Evolutionary conservation across 169 alveolate genomes (phyloP).

Genomic region (Blepharisma undulans): DNA sequence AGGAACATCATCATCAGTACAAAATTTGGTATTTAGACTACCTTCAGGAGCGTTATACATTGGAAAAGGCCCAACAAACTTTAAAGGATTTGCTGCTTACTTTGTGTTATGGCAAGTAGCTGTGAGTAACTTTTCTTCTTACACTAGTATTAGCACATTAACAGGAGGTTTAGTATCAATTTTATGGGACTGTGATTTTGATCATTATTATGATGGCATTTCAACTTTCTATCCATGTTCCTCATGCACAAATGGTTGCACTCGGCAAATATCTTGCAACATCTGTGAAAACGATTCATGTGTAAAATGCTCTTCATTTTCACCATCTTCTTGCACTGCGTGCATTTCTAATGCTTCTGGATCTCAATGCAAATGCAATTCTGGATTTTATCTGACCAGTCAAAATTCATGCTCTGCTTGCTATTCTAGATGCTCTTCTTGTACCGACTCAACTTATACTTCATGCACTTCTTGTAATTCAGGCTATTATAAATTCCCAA

Average conservation of each 20-base stretch:
- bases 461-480: not conserved
- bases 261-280: not conserved
- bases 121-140: not conserved
- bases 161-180: not conserved
- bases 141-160: not conserved
- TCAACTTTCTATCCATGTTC: not conserved
- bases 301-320: not conserved
- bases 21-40: not conserved
- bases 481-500: not conserved
- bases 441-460: not conserved
- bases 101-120: not conserved
- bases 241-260: not conserved
- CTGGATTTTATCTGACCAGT: not conserved
- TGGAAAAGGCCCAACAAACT: not conserved
- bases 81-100: not conserved
- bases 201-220: not conserved
- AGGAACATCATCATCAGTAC: not conserved
- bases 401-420: not conserved
- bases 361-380: not conserved
- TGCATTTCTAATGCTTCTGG: not conserved
- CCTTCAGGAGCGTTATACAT: not conserved
- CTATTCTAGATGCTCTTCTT: not conserved
- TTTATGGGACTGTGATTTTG: not conserved
- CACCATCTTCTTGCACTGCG: not conserved
- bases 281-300: not conserved